Conservation (phyloP, 306 rosid genomes). For the Trichosanthes truncata region DNA sequence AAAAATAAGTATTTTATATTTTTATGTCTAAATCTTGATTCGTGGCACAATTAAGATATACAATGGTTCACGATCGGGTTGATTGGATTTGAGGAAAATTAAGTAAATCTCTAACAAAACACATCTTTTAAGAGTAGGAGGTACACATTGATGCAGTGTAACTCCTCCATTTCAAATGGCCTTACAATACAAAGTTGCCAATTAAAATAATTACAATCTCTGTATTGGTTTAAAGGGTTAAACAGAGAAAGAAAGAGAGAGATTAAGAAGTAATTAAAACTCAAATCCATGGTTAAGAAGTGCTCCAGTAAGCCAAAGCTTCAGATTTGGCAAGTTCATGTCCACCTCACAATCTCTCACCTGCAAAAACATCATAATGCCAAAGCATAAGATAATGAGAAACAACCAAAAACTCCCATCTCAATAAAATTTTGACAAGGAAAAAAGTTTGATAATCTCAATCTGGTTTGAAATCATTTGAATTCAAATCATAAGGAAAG, state of each 20-base stretch:
- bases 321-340: constrained; percentile 65
- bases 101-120: neutral
- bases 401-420: neutral
- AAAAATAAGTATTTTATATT: too few species aligned
- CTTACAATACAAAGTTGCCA: neutral
- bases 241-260: neutral
- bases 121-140: neutral
- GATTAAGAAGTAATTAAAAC: constrained; percentile 26
- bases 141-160: neutral
- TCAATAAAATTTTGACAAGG: neutral
- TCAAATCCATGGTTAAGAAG: constrained; percentile 80
- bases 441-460: neutral
- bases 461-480: neutral
- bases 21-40: too few species aligned
- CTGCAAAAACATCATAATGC: constrained; percentile 25
- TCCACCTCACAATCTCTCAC: constrained; percentile 46
- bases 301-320: constrained; percentile 84
- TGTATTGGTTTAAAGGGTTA: neutral
- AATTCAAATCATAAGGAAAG: too few species aligned
- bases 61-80: neutral
- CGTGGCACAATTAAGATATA: neutral
- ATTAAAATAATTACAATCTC: constrained; percentile 1
- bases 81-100: neutral
- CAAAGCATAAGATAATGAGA: neutral
- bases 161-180: neutral